Conservation (phyloP, 2,329 filamentous ascomycete species). For the Colletotrichum viniferum region DNA sequence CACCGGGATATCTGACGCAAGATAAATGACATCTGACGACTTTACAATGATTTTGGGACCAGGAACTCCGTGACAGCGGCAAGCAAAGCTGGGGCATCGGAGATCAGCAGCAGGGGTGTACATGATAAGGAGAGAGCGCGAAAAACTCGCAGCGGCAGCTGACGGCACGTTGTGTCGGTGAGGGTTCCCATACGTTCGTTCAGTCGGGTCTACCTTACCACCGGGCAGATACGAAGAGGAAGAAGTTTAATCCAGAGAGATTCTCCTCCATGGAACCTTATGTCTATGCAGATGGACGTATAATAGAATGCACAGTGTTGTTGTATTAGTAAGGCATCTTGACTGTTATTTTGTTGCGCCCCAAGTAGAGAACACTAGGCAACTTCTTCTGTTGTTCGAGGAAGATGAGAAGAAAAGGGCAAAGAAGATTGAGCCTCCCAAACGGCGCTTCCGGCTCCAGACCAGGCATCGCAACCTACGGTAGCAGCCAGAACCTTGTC, state of each 20-base stretch:
- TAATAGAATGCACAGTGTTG: background rate
- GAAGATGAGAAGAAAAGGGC: background rate
- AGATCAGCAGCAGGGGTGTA: background rate
- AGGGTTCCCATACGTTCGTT: background rate
- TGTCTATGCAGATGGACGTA: background rate
- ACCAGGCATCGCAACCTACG: background rate
- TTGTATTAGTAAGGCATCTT: background rate
- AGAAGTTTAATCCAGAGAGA: background rate
- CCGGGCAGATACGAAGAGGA: background rate
- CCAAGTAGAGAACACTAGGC: background rate
- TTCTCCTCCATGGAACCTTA: background rate
- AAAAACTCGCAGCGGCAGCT: background rate
- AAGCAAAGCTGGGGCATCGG: background rate
- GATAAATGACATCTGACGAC: background rate
- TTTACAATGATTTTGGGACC: background rate
- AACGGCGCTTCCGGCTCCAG: conserved; percentile 1
- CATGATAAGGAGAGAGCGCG: background rate
- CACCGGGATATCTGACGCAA: background rate
- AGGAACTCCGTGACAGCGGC: background rate
- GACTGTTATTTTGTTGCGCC: background rate
- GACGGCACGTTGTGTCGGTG: background rate
- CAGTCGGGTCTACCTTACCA: background rate
- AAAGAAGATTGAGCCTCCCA: background rate
- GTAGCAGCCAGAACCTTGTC: conserved; percentile 6
- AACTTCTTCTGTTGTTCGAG: background rate